Conservation (phyloP, 345 rosid genomes). For the Corchorus olitorius region DNA sequence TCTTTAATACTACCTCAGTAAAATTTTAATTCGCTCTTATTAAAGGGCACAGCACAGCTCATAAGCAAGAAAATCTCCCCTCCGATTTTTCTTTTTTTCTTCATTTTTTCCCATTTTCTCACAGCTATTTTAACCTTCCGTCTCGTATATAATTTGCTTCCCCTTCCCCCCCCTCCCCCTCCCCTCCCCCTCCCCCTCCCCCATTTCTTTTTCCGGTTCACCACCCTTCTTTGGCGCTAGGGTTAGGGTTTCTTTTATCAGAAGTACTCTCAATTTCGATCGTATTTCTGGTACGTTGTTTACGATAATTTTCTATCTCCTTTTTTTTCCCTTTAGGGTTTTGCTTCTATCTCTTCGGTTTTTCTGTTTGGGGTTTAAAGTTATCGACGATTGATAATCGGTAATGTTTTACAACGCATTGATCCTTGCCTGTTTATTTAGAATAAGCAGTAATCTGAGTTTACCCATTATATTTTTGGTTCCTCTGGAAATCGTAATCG, state of each 20-base stretch:
- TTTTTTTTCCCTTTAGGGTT: not conserved
- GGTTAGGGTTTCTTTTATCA: constrained; percentile 16
- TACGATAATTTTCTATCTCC: not conserved
- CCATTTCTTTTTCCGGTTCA: not conserved
- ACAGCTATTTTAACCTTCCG: too few species aligned
- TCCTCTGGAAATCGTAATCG: not conserved
- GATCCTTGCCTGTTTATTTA: not conserved
- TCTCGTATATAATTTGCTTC: too few species aligned
- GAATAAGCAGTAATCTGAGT: not conserved
- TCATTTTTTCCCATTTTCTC: too few species aligned
- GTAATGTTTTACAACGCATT: not conserved
- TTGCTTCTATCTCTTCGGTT: not conserved
- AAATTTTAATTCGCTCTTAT: too few species aligned
- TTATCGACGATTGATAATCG: not conserved
- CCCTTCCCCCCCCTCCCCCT: too few species aligned
- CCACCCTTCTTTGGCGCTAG: not conserved
- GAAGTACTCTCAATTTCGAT: not conserved
- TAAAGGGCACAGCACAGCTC: too few species aligned
- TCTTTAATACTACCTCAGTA: too few species aligned
- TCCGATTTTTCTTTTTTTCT: too few species aligned
- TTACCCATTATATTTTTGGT: not conserved
- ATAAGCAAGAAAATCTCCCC: too few species aligned
- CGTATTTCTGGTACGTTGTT: not conserved
- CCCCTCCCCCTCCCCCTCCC: too few species aligned
- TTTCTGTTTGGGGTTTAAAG: not conserved